Conservation (phyloP, 768 basidiomycete genomes). For the Tephrocybe sp. region DNA sequence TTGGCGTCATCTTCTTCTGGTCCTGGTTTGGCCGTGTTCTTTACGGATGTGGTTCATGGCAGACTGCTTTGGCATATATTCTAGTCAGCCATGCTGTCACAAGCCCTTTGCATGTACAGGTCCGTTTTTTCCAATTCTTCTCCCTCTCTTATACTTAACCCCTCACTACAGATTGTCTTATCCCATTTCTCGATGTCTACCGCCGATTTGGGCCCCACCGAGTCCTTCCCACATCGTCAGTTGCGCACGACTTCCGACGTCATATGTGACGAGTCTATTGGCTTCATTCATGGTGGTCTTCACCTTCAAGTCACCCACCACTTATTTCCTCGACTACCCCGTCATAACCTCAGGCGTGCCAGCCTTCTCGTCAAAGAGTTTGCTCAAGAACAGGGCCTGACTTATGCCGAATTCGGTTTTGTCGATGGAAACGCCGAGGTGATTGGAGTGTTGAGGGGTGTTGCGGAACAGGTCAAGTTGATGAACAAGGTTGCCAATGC, state of each 20-base stretch:
- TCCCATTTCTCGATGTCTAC: slow-evolving; percentile 98
- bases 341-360: slow-evolving; percentile 87
- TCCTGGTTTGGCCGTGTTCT: slow-evolving; percentile 78
- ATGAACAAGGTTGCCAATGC: slow-evolving; percentile 77
- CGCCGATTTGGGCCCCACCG: slow-evolving; percentile 82
- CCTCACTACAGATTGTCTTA: slow-evolving; percentile 72
- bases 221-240: slow-evolving; percentile 93
- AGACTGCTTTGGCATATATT: slow-evolving; percentile 67
- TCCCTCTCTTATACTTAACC: background rate
- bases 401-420: slow-evolving; percentile 92
- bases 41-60: slow-evolving; percentile 68
- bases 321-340: slow-evolving; percentile 91
- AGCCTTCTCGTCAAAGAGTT: slow-evolving; percentile 84
- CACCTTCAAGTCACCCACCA: slow-evolving; percentile 98
- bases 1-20: slow-evolving; percentile 83
- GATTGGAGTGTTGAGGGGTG: slow-evolving; percentile 72
- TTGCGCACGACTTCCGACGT: slow-evolving; percentile 98
- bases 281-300: slow-evolving; percentile 94
- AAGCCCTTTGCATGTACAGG: slow-evolving; percentile 94
- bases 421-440: slow-evolving; percentile 85
- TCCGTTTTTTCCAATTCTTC: slow-evolving; percentile 27
- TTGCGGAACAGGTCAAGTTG: slow-evolving; percentile 85
- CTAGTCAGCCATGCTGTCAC: slow-evolving; percentile 83
- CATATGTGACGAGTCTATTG: slow-evolving; percentile 77
- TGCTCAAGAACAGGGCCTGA: slow-evolving; percentile 78